Base-by-base conservation (phyloP, 805 yeast genomes). In the Spathaspora girioi region DNA sequence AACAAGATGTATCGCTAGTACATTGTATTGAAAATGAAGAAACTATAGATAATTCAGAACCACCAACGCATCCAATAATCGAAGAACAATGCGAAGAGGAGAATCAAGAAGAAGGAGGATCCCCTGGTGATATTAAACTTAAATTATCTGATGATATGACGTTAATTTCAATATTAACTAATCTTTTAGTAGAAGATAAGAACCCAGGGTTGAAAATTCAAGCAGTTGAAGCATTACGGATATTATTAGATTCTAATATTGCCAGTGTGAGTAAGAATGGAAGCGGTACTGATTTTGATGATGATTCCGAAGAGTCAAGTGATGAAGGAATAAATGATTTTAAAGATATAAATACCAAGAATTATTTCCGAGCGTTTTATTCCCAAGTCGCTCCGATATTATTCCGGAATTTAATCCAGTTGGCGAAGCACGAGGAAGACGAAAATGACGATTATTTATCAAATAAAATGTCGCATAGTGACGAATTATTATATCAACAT, bases 151-250 rank as follows among this genome's bases (percentile, higher is more conserved):
- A 77, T 50, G 89, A 86, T 56, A 80, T 84, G 79, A 77, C 86
- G 0, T 64, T 87, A 47, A 68, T 85, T 20, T 60, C 70, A 6
- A 75, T 83, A 7, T 66, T 90, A 35, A 76, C 86, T 0, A 77
- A 82, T 38, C 76, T 90, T 15, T 65, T 92, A 6, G 64, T 84
- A 2, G 76, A 79, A 18, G 96, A 87, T 53, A 70, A 74, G 10
- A 83, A 83, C 55, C 79, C 84, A 5, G 96, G 96, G 0, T 68
- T 91, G 48, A 84, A 87, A 61, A 81, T 87, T 6, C 97, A 91
- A 65, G 87, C 92, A 0, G 83, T 81, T 55, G 97, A 91, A 67
- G 96, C 97, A 1, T 67, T 92, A 46, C 84, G 84, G 62, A 82
- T 84, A 1, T 67, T 92, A 32, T 71, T 92, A 12, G 92, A 87